A percentile compares a stretch with the other conserved stretches of the same genome.
These are phyloP conservation scores for Candida sanyaensis DNA, from an alignment of 1,139 yeast genomes.

Conservation along the genomic window DNA sequence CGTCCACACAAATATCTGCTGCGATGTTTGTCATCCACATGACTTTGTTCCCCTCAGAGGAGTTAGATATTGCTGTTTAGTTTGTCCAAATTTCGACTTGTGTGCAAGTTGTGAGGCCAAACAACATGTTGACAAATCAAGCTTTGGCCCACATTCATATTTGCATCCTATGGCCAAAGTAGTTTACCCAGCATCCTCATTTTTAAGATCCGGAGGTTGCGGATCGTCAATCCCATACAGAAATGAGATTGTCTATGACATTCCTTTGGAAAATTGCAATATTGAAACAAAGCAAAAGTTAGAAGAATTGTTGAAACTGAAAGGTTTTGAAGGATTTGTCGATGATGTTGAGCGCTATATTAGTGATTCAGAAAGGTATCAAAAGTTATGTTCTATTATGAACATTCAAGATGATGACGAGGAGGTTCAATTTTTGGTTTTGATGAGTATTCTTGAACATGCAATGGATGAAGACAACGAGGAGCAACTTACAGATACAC, in stretches of 20 bases:
- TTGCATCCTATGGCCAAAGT: constrained; percentile 37
- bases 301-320: constrained; percentile 19
- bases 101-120: constrained; percentile 51
- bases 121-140: constrained; percentile 15
- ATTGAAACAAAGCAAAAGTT: constrained; percentile 21
- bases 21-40: constrained; percentile 45
- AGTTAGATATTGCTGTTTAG: constrained; percentile 52
- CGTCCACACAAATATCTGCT: constrained; percentile 27
- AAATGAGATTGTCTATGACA: constrained; percentile 25
- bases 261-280: constrained; percentile 28
- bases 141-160: constrained; percentile 24
- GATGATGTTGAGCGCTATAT: constrained; percentile 24
- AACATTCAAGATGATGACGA: constrained; percentile 18
- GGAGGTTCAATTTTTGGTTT: constrained; percentile 24
- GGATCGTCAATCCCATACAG: not conserved
- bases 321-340: constrained; percentile 22
- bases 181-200: constrained; percentile 18
- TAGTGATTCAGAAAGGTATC: constrained; percentile 27
- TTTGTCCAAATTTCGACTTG: constrained; percentile 58
- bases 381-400: constrained; percentile 17
- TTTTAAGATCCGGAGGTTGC: constrained; percentile 3
- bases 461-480: constrained; percentile 9
- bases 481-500: not conserved
- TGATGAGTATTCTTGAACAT: constrained; percentile 22
- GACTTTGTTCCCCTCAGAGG: constrained; percentile 44